phyloP scores from a whole-genome alignment of 1,284 basidiomycete genomes.

The Fomes fomentarius region DNA sequence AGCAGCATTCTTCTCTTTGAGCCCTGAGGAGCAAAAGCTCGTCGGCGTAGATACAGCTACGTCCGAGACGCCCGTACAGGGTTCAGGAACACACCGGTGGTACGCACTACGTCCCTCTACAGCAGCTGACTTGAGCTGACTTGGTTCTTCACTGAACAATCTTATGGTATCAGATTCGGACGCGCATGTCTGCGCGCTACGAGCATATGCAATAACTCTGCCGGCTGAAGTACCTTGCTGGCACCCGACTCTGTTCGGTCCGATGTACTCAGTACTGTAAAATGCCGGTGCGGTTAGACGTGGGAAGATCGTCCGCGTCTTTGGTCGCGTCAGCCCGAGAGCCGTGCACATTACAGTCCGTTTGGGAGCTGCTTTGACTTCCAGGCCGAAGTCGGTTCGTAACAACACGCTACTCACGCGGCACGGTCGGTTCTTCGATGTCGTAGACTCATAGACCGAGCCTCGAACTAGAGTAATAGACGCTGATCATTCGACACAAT shows the following conservation, averaged over 20 bases:
- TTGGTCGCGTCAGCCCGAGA: not conserved
- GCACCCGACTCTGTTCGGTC: constrained; percentile 1
- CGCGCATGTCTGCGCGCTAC: not conserved
- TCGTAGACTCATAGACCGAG: too few species aligned
- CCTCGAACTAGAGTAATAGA: too few species aligned
- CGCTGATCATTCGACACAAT: too few species aligned
- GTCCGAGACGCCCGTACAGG: constrained; percentile 7
- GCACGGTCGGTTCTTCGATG: too few species aligned
- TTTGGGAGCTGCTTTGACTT: too few species aligned
- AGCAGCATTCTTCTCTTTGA: constrained; percentile 39
- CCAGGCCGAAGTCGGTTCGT: too few species aligned
- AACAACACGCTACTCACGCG: too few species aligned
- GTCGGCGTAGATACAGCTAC: constrained; percentile 17
- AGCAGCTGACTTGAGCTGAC: constrained; percentile 2
- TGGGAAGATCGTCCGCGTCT: constrained; percentile 10
- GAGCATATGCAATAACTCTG: not conserved
- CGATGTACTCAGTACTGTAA: constrained; percentile 10
- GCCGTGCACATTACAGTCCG: not conserved
- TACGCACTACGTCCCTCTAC: constrained; percentile 6
- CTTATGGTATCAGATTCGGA: constrained; percentile 8
- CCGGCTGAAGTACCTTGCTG: not conserved
- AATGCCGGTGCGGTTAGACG: constrained; percentile 2
- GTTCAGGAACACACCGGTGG: constrained; percentile 11
- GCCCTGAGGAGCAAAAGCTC: constrained; percentile 37
- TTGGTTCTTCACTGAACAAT: not conserved